Conservation (phyloP, 495 filamentous ascomycete genomes). For the Tuber borchii region DNA sequence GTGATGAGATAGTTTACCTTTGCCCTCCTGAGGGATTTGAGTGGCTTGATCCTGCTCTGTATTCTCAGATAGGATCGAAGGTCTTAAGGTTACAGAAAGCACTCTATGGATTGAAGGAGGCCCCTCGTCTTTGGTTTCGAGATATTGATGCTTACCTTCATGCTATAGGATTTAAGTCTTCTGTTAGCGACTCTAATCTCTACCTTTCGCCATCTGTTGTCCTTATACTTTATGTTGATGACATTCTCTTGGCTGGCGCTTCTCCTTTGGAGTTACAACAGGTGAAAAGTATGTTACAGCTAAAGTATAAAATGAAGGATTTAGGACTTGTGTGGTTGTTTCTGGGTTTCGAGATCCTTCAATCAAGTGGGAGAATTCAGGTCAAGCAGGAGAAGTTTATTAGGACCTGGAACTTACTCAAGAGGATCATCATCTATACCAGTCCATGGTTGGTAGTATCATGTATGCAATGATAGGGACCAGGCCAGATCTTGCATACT, state of each 20-base stretch:
- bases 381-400: not conserved
- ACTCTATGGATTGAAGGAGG: too few relatives aligned
- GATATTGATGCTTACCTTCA: not conserved
- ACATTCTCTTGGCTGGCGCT: not conserved
- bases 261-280: not conserved
- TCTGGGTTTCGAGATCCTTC: not conserved
- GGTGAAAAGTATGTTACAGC: not conserved
- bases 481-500: not conserved
- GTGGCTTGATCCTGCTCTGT: too few relatives aligned
- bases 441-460: not conserved
- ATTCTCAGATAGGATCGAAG: too few relatives aligned
- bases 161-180: not conserved
- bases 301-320: not conserved
- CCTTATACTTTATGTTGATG: not conserved
- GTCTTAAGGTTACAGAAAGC: too few relatives aligned
- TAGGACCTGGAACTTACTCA: too few relatives aligned
- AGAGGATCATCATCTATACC: not conserved
- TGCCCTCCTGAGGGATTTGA: too few relatives aligned
- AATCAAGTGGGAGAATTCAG: not conserved
- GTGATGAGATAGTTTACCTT: too few relatives aligned
- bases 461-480: not conserved
- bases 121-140: not conserved
- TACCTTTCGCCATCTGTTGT: not conserved
- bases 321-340: not conserved
- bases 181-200: not conserved